Evolutionary conservation across 2,329 filamentous ascomycete genomes (phyloP).

Genomic region (Atkinsonella hypoxylon): DNA sequence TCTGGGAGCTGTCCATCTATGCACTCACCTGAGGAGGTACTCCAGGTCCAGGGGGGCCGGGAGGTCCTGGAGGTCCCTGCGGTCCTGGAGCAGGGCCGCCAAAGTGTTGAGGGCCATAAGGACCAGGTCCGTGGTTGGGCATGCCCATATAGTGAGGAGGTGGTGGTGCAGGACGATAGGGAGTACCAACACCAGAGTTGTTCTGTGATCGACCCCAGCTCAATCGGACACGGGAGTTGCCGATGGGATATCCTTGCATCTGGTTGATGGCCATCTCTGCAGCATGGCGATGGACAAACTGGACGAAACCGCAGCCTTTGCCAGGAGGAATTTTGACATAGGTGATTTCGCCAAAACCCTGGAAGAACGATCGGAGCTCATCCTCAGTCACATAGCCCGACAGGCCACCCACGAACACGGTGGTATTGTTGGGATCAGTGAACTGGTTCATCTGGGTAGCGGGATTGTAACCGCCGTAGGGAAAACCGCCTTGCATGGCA

Average conservation of each 20-base stretch:
- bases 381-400: constrained; percentile 98
- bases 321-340: constrained; percentile 99
- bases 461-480: constrained; percentile 35
- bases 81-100: constrained; percentile 25
- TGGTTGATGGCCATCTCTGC: constrained; percentile 99
- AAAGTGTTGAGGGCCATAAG: constrained; percentile 28
- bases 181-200: constrained; percentile 96
- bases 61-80: constrained; percentile 25
- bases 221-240: constrained; percentile 92
- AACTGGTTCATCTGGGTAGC: constrained; percentile 85
- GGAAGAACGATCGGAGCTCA: constrained; percentile 99
- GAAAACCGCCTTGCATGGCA: constrained; percentile 21
- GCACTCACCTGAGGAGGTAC: constrained; percentile 28
- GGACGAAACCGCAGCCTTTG: constrained; percentile 97
- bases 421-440: constrained; percentile 98
- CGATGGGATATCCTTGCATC: constrained; percentile 99
- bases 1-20: not conserved
- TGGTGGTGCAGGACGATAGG: constrained; percentile 82
- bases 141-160: constrained; percentile 43
- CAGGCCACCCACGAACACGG: constrained; percentile 92
- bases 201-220: constrained; percentile 98
- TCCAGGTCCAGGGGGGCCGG: constrained; percentile 23
- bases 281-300: constrained; percentile 96
- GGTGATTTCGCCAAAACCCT: constrained; percentile 97
- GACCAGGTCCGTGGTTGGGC: constrained; percentile 30